phyloP scores from a whole-genome alignment of 345 rosid genomes.

The Eutrema japonicum region DNA sequence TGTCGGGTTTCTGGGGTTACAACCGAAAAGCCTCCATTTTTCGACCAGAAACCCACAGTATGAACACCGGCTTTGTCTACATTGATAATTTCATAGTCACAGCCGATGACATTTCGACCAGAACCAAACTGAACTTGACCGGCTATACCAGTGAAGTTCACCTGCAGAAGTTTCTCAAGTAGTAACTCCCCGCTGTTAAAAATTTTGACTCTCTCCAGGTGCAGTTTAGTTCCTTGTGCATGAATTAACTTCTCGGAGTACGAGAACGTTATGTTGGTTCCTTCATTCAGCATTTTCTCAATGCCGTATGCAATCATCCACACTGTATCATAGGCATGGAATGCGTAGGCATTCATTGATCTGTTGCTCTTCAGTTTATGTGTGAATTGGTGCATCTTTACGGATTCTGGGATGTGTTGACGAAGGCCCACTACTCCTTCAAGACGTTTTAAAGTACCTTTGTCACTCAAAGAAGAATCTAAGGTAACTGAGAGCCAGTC shows the following conservation, averaged over 20 bases:
- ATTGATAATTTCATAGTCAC: slow-evolving; percentile 81
- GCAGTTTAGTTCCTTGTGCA: slow-evolving; percentile 40
- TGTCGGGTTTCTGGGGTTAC: slow-evolving; percentile 51
- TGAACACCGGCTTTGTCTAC: slow-evolving; percentile 48
- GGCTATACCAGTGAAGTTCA: slow-evolving; percentile 73
- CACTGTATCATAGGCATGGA: slow-evolving; percentile 85
- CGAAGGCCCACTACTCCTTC: slow-evolving; percentile 78
- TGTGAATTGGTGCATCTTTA: slow-evolving; percentile 57
- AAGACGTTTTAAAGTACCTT: slow-evolving; percentile 41
- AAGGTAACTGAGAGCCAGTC: slow-evolving; percentile 88
- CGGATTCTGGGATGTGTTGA: slow-evolving; percentile 66
- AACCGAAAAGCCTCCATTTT: slow-evolving; percentile 56
- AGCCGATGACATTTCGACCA: slow-evolving; percentile 51
- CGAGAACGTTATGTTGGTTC: slow-evolving; percentile 63
- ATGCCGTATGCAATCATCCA: slow-evolving; percentile 75
- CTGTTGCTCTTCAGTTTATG: slow-evolving; percentile 49
- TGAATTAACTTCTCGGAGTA: slow-evolving; percentile 45
- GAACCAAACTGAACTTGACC: slow-evolving; percentile 67
- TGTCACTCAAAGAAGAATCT: slow-evolving; percentile 58
- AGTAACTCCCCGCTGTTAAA: slow-evolving; percentile 64
- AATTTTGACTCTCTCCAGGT: slow-evolving; percentile 57
- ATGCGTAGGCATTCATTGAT: slow-evolving; percentile 64
- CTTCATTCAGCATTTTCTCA: slow-evolving; percentile 55
- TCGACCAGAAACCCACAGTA: slow-evolving; percentile 78
- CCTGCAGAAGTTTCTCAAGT: slow-evolving; percentile 53